These are phyloP conservation scores for Fusarium sp. DNA, from an alignment of 2,329 filamentous ascomycete genomes.

Conservation along the genomic window DNA sequence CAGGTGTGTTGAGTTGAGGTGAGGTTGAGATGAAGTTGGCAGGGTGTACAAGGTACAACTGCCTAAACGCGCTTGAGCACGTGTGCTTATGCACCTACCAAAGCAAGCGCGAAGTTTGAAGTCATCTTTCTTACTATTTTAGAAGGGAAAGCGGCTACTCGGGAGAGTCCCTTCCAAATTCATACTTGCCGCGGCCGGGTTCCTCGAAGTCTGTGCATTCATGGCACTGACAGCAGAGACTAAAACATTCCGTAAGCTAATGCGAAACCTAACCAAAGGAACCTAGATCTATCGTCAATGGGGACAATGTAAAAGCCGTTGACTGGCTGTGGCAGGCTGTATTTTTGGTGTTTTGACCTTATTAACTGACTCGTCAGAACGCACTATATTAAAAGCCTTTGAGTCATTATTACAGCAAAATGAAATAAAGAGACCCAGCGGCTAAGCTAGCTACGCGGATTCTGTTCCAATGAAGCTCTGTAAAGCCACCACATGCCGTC, in stretches of 20 bases:
- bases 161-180: constrained; percentile 35
- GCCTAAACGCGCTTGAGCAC: constrained; percentile 31
- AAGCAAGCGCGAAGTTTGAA: constrained; percentile 38
- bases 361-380: too few relatives aligned
- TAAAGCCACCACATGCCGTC: neutral
- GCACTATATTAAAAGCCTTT: too few relatives aligned
- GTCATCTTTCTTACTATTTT: constrained; percentile 11
- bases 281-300: neutral
- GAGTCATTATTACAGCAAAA: too few relatives aligned
- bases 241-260: constrained; percentile 25
- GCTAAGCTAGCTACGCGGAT: too few relatives aligned
- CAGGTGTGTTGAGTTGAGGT: constrained; percentile 11
- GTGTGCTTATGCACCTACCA: constrained; percentile 25
- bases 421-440: too few relatives aligned
- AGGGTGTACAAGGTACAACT: constrained; percentile 5
- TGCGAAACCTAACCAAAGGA: constrained; percentile 1
- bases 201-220: constrained; percentile 10
- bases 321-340: neutral
- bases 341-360: too few relatives aligned
- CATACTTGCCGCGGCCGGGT: constrained; percentile 46
- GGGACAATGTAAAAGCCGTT: neutral
- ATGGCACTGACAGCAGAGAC: constrained; percentile 16
- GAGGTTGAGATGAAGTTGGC: constrained; percentile 27
- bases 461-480: neutral
- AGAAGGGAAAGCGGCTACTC: constrained; percentile 14